A percentile compares a stretch with the other conserved stretches of the same genome.
These are phyloP conservation scores for Penicillium goetzii DNA, from an alignment of 495 filamentous ascomycete species.

Conservation along the genomic window DNA sequence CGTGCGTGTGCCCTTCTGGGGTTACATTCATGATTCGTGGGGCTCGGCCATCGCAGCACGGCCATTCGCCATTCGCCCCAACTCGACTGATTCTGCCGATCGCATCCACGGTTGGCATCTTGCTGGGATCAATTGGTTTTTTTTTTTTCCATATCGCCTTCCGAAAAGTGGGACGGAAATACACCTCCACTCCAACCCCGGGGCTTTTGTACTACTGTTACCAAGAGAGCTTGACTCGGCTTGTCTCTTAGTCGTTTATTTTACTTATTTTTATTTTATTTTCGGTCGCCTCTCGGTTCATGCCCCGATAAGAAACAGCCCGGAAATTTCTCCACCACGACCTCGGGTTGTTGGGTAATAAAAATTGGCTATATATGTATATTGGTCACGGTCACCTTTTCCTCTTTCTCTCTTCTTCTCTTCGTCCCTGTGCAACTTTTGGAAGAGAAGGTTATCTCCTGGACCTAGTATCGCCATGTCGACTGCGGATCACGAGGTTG, in stretches of 20 bases:
- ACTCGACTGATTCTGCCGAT: conserved; percentile 26
- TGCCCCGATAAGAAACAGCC: conserved; percentile 26
- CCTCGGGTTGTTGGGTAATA: conserved; percentile 25
- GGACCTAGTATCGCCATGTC: conserved; percentile 35
- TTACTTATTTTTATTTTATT: conserved; percentile 18
- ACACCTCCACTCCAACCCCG: conserved; percentile 3
- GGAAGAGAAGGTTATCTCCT: conserved; percentile 17
- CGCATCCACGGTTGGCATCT: conserved; percentile 27
- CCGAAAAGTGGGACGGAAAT: conserved; percentile 15
- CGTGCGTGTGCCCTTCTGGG: conserved; percentile 27
- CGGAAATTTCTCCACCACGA: conserved; percentile 18
- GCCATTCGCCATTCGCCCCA: conserved; percentile 11
- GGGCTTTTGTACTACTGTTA: conserved; percentile 3
- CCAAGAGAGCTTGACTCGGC: conserved; percentile 12
- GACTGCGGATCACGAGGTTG: conserved; percentile 39
- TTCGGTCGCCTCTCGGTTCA: conserved; percentile 22
- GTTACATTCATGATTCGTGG: conserved; percentile 37
- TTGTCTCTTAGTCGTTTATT: conserved; percentile 8
- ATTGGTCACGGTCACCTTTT: conserved; percentile 11
- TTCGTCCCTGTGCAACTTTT: conserved; percentile 13
- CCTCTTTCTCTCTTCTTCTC: conserved; percentile 12
- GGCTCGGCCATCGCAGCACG: conserved; percentile 1
- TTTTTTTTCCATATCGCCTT: conserved; percentile 6
- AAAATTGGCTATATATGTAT: conserved; percentile 33
- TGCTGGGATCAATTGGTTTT: conserved; percentile 4